phyloP scores from a whole-genome alignment of 768 basidiomycete species.

The Symmetrospora coprosmae region DNA sequence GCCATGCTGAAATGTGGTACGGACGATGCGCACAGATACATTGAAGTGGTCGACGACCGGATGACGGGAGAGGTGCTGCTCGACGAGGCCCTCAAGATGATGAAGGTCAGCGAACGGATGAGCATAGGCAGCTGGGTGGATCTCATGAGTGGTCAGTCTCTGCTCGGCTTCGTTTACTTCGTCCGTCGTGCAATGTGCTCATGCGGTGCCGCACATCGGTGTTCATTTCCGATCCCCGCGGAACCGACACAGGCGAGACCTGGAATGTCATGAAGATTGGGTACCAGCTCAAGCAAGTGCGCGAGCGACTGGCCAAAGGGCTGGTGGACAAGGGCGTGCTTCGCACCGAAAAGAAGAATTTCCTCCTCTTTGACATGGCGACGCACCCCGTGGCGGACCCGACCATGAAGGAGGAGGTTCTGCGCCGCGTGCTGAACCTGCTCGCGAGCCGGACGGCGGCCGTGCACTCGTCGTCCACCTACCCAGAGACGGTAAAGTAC shows the following conservation, averaged over 20 bases:
- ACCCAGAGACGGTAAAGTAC: conserved; percentile 51
- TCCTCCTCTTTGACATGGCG: conserved; percentile 98
- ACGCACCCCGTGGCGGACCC: conserved; percentile 94
- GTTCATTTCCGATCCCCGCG: background rate
- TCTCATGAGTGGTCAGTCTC: conserved; percentile 66
- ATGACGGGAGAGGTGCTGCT: conserved; percentile 92
- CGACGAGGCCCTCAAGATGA: conserved; percentile 91
- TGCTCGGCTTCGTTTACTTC: background rate
- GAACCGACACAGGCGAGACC: conserved; percentile 59
- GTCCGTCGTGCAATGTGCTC: background rate
- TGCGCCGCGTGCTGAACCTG: conserved; percentile 59
- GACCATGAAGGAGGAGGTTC: conserved; percentile 70
- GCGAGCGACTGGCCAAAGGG: conserved; percentile 89
- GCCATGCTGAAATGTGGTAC: background rate
- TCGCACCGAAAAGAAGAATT: conserved; percentile 98
- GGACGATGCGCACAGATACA: conserved; percentile 40
- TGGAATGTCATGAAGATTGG: conserved; percentile 99
- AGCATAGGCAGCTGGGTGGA: conserved; percentile 87
- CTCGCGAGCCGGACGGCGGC: conserved; percentile 70
- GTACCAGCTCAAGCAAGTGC: conserved; percentile 94
- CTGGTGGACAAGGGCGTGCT: conserved; percentile 96
- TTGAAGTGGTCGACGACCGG: conserved; percentile 81
- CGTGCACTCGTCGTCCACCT: conserved; percentile 49
- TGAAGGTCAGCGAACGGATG: conserved; percentile 64
- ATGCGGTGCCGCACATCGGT: background rate